Evolutionary conservation across 345 rosid genomes (phyloP).

Genomic region (Bruguiera sexangula): DNA sequence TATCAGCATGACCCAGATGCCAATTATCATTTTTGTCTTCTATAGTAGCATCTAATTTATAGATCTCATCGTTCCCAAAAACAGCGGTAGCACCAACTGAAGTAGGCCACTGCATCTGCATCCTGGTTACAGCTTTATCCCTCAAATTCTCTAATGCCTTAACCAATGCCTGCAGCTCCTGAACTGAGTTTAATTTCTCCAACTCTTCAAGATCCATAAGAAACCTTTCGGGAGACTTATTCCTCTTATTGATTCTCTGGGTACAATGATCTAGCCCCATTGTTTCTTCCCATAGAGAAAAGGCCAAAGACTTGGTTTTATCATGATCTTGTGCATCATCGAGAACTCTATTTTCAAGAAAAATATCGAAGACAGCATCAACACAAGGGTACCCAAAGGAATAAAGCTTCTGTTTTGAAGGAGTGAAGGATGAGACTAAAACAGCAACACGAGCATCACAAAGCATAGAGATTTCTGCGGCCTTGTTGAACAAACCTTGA

Average conservation of each 20-base stretch:
- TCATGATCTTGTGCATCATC: background rate
- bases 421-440: constrained; percentile 1
- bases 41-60: too few relatives aligned
- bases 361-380: background rate
- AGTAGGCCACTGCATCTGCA: background rate
- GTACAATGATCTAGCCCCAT: background rate
- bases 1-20: too few relatives aligned
- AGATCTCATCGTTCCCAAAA: too few relatives aligned
- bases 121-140: background rate
- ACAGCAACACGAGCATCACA: constrained; percentile 16
- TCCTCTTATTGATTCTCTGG: background rate
- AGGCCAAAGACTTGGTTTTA: background rate
- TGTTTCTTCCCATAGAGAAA: background rate
- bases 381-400: constrained; percentile 7
- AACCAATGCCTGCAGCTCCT: constrained; percentile 2
- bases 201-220: background rate
- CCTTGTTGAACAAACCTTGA: constrained; percentile 18
- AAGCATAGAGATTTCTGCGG: constrained; percentile 11
- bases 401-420: background rate
- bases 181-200: background rate
- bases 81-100: too few relatives aligned
- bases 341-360: background rate
- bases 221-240: background rate
- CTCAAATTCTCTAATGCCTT: background rate
- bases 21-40: too few relatives aligned